Evolutionary conservation across 2,329 filamentous ascomycete genomes (phyloP).

Genomic region (Alternaria triticimaculans): DNA sequence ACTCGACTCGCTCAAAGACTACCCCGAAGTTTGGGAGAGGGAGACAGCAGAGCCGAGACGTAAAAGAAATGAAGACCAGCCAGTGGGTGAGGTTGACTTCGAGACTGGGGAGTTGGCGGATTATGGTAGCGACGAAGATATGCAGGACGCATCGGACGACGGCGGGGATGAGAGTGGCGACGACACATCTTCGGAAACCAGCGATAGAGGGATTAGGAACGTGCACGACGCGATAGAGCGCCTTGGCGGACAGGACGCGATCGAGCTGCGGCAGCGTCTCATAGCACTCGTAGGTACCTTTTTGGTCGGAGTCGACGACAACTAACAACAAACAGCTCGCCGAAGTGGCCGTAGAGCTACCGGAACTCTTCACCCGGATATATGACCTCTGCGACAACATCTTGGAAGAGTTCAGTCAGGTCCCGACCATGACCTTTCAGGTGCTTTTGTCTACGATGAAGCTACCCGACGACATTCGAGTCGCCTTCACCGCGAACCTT

Average conservation of each 20-base stretch:
- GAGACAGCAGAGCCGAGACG: conserved; percentile 62
- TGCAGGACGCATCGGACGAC: conserved; percentile 26
- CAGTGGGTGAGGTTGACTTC: conserved; percentile 66
- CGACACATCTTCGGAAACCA: background rate
- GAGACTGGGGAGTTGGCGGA: conserved; percentile 63
- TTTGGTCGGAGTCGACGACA: no score
- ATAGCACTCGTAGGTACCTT: conserved; percentile 60
- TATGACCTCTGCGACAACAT: conserved; percentile 66
- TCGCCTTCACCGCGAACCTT: conserved; percentile 54
- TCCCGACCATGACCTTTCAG: conserved; percentile 65
- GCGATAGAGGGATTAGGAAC: background rate
- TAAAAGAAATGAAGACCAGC: conserved; percentile 58
- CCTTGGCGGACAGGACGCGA: conserved; percentile 59
- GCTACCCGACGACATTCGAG: conserved; percentile 53
- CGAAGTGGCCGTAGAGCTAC: conserved; percentile 45
- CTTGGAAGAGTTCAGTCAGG: conserved; percentile 62
- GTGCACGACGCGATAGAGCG: conserved; percentile 29
- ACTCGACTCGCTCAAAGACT: conserved; percentile 60
- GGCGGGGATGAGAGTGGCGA: conserved; percentile 13
- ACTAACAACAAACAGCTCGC: conserved; percentile 44
- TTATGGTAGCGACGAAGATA: conserved; percentile 51
- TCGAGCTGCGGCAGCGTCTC: conserved; percentile 68
- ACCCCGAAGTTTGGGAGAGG: conserved; percentile 70
- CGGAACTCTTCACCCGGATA: conserved; percentile 58
- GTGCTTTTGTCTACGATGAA: conserved; percentile 60